Conservation (phyloP, 805 yeast genomes). For the Wickerhamiella nectarea region DNA sequence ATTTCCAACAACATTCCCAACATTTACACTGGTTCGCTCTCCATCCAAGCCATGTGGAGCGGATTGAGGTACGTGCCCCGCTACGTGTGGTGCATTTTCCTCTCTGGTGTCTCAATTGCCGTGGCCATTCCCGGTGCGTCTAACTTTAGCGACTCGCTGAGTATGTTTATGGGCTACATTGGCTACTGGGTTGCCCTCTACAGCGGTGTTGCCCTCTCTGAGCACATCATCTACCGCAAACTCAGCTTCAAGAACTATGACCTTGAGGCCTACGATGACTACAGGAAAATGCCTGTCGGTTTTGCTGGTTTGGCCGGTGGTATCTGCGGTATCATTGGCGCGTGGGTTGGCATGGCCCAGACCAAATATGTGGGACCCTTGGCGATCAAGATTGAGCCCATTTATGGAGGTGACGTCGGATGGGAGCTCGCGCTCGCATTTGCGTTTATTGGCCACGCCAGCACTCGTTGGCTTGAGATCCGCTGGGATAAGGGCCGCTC, state of each 20-base stretch:
- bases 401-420: slow-evolving; percentile 72
- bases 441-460: slow-evolving; percentile 37
- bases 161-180: slow-evolving; percentile 79
- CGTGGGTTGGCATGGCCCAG: slow-evolving; percentile 77
- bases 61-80: slow-evolving; percentile 66
- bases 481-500: slow-evolving; percentile 9
- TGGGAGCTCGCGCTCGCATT: slow-evolving; percentile 63
- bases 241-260: slow-evolving; percentile 45
- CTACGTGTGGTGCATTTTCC: slow-evolving; percentile 64
- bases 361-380: slow-evolving; percentile 69
- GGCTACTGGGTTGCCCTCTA: slow-evolving; percentile 86
- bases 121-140: slow-evolving; percentile 83
- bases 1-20: slow-evolving; percentile 88
- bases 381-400: slow-evolving; percentile 35
- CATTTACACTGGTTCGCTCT: slow-evolving; percentile 79
- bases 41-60: slow-evolving; percentile 76
- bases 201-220: slow-evolving; percentile 59
- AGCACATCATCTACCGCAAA: slow-evolving; percentile 67
- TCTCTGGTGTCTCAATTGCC: slow-evolving; percentile 66
- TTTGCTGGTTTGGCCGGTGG: slow-evolving; percentile 65
- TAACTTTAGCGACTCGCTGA: slow-evolving; percentile 57
- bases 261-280: slow-evolving; percentile 46
- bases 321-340: slow-evolving; percentile 75
- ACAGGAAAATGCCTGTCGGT: slow-evolving; percentile 55
- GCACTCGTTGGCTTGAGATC: slow-evolving; percentile 19